Conservation (phyloP, 148 eudicot species). For the Drosera capensis region DNA sequence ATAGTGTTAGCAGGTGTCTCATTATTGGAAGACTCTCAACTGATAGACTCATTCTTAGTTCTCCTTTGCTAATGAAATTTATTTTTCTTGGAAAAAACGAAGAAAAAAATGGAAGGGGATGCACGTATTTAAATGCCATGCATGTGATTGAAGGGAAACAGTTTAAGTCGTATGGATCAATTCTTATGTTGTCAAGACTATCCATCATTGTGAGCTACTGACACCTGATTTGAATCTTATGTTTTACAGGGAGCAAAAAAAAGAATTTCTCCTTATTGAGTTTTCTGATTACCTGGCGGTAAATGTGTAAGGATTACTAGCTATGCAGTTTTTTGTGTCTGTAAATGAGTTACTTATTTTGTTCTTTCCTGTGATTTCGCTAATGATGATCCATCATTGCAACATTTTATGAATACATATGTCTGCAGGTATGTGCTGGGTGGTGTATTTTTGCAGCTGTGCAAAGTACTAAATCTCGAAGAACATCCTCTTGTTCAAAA, state of each 20-base stretch:
- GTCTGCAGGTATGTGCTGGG: slow-evolving; percentile 72
- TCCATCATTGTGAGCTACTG: slow-evolving; percentile 2
- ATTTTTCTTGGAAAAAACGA: no score
- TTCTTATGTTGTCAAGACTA: background rate
- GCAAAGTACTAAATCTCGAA: slow-evolving; percentile 59
- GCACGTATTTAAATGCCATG: no score
- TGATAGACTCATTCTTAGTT: no score
- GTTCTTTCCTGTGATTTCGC: background rate
- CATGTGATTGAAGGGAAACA: no score
- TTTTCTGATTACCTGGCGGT: slow-evolving; percentile 52
- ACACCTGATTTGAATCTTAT: slow-evolving; percentile 7
- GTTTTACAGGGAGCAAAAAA: slow-evolving; percentile 43
- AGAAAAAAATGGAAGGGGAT: no score
- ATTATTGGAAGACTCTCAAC: no score
- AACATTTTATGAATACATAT: slow-evolving; percentile 9
- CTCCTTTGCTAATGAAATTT: no score
- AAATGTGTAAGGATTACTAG: slow-evolving; percentile 52
- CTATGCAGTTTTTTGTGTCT: background rate
- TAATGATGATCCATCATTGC: slow-evolving; percentile 1
- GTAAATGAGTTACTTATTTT: slow-evolving; percentile 3
- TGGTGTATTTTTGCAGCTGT: slow-evolving; percentile 80
- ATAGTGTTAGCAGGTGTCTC: no score
- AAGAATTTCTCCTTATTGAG: slow-evolving; percentile 64
- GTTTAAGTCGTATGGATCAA: background rate
- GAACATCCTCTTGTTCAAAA: slow-evolving; percentile 68